Base-by-base conservation (phyloP, 2,329 filamentous ascomycete genomes). In the Aschersonia sp. region DNA sequence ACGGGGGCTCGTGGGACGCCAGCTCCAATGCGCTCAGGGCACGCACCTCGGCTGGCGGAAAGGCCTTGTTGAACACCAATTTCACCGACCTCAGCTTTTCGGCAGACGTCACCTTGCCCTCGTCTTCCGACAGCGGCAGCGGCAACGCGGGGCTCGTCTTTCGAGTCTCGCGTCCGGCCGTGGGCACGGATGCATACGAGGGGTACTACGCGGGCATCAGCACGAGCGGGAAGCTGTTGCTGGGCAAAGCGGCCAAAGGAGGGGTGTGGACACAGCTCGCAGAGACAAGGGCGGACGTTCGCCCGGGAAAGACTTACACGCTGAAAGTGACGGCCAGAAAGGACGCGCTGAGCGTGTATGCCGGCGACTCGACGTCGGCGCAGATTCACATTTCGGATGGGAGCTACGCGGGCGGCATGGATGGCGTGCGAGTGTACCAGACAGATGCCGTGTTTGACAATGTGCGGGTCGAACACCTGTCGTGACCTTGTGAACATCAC, bases 101-200 rank as follows among this genome's bases (percentile, higher is more conserved):
- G 6, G 62, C 55, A 2, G 59, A 59, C 9, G 47, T 66, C 14
- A 50, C 54, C 6, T 46, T 51, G 0, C 8, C 35, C 8, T 49
- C 45, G 14, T 47, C 45, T 2, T 39, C 22, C 1, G 50, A 51
- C 11, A 42, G 39, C 29, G 55, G 56, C 4, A 37, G 35, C 35
- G 22, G 22, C 22, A 53, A 62, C 31, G 64, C 62, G 1, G 62
- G 63, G 2, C 51, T 68, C 5, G 44, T 67, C 30, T 67, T 68
- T 52, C 60, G 64, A n/a, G 61, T 58, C 5, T 51, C 54, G 5
- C 49, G 54, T 2, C 47, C 55, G 0, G 49, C 49, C 0, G 35
- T 45, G 7, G 55, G 54, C 11, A 40, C 44, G 2, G 41, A 52
- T 6, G 45, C 51, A 4, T 49, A 51, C 32, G 43, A 51, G 5